Evolutionary conservation across 2,329 filamentous ascomycete genomes (phyloP).

Genomic region (Geosmithia morbida): DNA sequence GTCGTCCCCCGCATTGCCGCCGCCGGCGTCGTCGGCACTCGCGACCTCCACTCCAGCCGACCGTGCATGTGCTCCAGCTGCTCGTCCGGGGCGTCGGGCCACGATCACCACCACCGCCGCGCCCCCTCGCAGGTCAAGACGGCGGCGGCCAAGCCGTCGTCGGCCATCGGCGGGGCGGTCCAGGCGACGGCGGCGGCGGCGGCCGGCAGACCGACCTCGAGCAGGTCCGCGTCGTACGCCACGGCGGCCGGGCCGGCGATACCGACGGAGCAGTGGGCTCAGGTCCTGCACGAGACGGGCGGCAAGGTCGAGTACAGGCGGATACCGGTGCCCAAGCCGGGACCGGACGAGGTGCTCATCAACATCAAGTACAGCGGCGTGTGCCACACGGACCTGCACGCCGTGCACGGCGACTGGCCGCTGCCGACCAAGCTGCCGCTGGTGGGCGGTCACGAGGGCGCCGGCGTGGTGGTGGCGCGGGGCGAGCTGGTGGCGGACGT

Average conservation of each 20-base stretch:
- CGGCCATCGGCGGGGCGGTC: neutral
- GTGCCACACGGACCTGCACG: slow-evolving; percentile 73
- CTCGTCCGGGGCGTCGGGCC: neutral
- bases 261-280: slow-evolving; percentile 79
- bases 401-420: slow-evolving; percentile 84
- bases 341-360: slow-evolving; percentile 79
- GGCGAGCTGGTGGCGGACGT: slow-evolving; percentile 66
- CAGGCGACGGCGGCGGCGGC: neutral
- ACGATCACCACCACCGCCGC: neutral
- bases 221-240: neutral
- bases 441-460: slow-evolving; percentile 69
- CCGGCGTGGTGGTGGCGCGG: slow-evolving; percentile 67
- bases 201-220: neutral
- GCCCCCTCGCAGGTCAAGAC: neutral
- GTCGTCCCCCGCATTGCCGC: too few species aligned
- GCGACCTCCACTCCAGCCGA: neutral
- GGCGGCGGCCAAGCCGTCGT: neutral
- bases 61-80: neutral
- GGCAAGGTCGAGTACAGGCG: slow-evolving; percentile 59
- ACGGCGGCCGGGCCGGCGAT: slow-evolving; percentile 25
- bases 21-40: neutral
- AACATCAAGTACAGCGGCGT: slow-evolving; percentile 86
- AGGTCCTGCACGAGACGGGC: slow-evolving; percentile 73
- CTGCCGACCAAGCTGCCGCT: slow-evolving; percentile 66
- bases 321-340: slow-evolving; percentile 70